These are phyloP conservation scores for Rhynchosporium graminicola DNA, from an alignment of 2,329 filamentous ascomycete genomes.

Conservation along the genomic window DNA sequence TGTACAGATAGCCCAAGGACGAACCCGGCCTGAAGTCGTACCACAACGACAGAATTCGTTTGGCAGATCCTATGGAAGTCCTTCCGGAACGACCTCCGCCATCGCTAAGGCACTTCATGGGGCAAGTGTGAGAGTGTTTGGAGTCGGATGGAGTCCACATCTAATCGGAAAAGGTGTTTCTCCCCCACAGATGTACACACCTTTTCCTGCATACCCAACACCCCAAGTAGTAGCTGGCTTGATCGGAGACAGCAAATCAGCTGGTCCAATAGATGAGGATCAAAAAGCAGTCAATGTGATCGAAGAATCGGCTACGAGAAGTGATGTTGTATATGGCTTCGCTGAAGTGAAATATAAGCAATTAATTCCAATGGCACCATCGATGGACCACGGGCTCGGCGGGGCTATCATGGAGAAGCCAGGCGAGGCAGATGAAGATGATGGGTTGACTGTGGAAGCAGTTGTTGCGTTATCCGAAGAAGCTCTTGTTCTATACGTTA, in stretches of 20 bases:
- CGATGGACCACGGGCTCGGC: slow-evolving; percentile 69
- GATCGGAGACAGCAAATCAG: slow-evolving; percentile 65
- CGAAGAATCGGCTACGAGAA: slow-evolving; percentile 88
- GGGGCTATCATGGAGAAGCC: slow-evolving; percentile 58
- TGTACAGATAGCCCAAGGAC: slow-evolving; percentile 71
- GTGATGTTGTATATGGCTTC: slow-evolving; percentile 95
- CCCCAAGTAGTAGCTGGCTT: slow-evolving; percentile 61
- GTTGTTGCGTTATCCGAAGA: slow-evolving; percentile 88
- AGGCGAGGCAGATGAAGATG: slow-evolving; percentile 62
- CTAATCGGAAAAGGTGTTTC: slow-evolving; percentile 64
- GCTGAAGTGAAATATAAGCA: slow-evolving; percentile 99
- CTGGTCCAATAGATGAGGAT: slow-evolving; percentile 73
- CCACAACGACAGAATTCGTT: slow-evolving; percentile 80
- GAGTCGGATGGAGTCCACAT: slow-evolving; percentile 67
- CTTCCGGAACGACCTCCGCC: slow-evolving; percentile 76
- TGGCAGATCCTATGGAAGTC: slow-evolving; percentile 66
- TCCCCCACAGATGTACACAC: slow-evolving; percentile 73
- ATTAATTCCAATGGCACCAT: slow-evolving; percentile 84
- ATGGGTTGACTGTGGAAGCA: slow-evolving; percentile 82
- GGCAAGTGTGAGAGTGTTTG: slow-evolving; percentile 76
- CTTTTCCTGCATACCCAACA: slow-evolving; percentile 83
- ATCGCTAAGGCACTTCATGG: slow-evolving; percentile 95
- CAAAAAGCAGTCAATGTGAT: slow-evolving; percentile 74
- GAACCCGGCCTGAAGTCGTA: slow-evolving; percentile 56
- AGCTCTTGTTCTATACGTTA: slow-evolving; percentile 93